These are phyloP conservation scores for Leishmania tropica DNA, from an alignment of 208 protist genomes.

Conservation along the genomic window DNA sequence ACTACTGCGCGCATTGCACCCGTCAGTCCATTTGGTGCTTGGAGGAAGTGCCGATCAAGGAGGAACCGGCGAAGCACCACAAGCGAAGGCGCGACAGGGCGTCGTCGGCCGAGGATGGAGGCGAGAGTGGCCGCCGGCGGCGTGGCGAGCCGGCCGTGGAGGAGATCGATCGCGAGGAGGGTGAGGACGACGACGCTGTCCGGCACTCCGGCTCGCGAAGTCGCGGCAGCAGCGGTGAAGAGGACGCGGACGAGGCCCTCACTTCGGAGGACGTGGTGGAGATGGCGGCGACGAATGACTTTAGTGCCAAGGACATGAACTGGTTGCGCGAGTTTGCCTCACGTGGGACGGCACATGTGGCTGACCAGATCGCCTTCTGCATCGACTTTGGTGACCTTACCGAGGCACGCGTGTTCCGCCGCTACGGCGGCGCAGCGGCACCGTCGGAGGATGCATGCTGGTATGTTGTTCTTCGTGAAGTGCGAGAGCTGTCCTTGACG, in stretches of 20 bases:
- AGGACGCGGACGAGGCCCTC: constrained; percentile 50
- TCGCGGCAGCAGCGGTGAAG: constrained; percentile 3
- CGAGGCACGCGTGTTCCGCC: constrained; percentile 54
- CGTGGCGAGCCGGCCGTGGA: constrained; percentile 17
- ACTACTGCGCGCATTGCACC: constrained; percentile 69
- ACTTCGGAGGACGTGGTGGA: constrained; percentile 77
- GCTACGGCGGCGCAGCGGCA: constrained; percentile 8
- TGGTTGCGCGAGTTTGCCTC: constrained; percentile 72
- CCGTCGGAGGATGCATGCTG: constrained; percentile 6
- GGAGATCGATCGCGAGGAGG: constrained; percentile 33
- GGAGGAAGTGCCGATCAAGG: constrained; percentile 34
- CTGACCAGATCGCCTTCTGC: constrained; percentile 67
- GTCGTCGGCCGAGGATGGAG: neutral
- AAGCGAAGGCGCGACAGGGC: constrained; percentile 15
- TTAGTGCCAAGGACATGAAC: constrained; percentile 65
- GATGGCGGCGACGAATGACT: constrained; percentile 81
- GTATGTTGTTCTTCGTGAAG: constrained; percentile 52
- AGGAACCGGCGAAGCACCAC: constrained; percentile 5
- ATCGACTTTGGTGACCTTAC: constrained; percentile 71
- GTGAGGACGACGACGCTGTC: neutral
- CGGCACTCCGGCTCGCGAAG: neutral
- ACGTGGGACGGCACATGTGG: constrained; percentile 25
- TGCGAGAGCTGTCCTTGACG: constrained; percentile 14
- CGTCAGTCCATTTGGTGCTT: constrained; percentile 76
- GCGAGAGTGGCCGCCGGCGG: neutral